A percentile compares a stretch with the other conserved stretches of the same genome.
phyloP scores from a whole-genome alignment of 2,329 filamentous ascomycete genomes.

The Magnaporthales sp. region DNA sequence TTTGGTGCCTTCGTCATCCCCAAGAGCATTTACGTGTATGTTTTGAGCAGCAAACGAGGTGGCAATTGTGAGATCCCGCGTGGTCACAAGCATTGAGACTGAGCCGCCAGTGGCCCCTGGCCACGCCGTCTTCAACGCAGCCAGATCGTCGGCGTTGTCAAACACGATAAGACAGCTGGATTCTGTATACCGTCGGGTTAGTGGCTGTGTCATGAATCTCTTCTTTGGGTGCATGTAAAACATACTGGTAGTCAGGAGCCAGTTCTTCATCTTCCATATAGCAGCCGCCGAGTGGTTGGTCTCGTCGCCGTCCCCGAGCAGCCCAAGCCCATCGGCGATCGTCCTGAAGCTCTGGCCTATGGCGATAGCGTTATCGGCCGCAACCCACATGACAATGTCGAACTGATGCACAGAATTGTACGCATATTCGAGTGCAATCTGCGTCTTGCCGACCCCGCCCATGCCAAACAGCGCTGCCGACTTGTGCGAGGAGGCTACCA shows the following conservation, averaged over 20 bases:
- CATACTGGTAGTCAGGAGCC: constrained; percentile 14
- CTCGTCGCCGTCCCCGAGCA: constrained; percentile 11
- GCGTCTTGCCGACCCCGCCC: constrained; percentile 3
- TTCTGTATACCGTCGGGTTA: not conserved
- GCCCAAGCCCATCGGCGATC: constrained; percentile 10
- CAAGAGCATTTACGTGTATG: not conserved
- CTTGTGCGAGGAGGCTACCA: not conserved
- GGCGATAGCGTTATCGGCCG: constrained; percentile 11
- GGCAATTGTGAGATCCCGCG: constrained; percentile 11
- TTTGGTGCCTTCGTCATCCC: not conserved
- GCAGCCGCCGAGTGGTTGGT: constrained; percentile 12
- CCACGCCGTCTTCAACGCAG: constrained; percentile 16
- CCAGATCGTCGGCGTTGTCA: constrained; percentile 20
- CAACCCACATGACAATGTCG: not conserved
- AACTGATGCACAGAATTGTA: constrained; percentile 22
- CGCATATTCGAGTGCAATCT: not conserved
- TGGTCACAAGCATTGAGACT: constrained; percentile 18
- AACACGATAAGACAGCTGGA: constrained; percentile 16
- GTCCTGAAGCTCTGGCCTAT: constrained; percentile 14
- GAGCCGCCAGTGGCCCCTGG: constrained; percentile 10
- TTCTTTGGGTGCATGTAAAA: not conserved
- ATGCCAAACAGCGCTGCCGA: not conserved
- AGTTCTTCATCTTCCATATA: constrained; percentile 17
- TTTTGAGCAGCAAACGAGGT: constrained; percentile 5
- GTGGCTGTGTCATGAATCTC: not conserved